A percentile compares a stretch with the other conserved stretches of the same genome.
Evolutionary conservation across 2,329 filamentous ascomycete species (phyloP).

Genomic region (Paecilomyces niveus): DNA sequence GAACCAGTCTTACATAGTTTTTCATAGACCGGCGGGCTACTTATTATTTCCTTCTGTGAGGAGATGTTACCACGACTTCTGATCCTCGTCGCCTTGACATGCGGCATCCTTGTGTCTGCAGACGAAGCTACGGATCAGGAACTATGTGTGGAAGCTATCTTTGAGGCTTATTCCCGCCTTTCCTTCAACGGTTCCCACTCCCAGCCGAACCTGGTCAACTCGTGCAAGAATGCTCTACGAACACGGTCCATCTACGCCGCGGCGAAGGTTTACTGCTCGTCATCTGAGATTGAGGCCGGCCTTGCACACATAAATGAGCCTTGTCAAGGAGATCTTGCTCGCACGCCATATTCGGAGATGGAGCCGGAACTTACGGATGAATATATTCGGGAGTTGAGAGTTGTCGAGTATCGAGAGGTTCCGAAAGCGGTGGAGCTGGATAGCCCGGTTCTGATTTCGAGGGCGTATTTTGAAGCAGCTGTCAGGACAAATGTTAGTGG

Average conservation of each 20-base stretch:
- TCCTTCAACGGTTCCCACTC: conserved; percentile 17
- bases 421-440: conserved; percentile 11
- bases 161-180: conserved; percentile 25
- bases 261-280: conserved; percentile 22
- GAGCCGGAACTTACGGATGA: conserved; percentile 22
- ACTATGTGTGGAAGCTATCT: conserved; percentile 26
- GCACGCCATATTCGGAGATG: conserved; percentile 13
- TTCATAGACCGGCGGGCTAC: not conserved
- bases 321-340: conserved; percentile 19
- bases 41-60: not conserved
- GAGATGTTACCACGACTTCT: not conserved
- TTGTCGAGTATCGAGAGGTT: conserved; percentile 24
- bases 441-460: conserved; percentile 24
- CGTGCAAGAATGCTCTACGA: conserved; percentile 25
- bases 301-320: conserved; percentile 17
- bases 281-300: conserved; percentile 15
- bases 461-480: conserved; percentile 19
- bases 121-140: conserved; percentile 7
- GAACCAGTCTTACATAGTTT: not conserved
- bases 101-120: not conserved
- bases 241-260: conserved; percentile 31
- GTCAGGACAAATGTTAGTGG: conserved; percentile 26
- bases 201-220: conserved; percentile 13
- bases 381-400: conserved; percentile 24
- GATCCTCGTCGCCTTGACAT: not conserved